A percentile compares a stretch with the other conserved stretches of the same genome.
Evolutionary conservation across 306 rosid genomes (phyloP).

Genomic region (Urtica urens): DNA sequence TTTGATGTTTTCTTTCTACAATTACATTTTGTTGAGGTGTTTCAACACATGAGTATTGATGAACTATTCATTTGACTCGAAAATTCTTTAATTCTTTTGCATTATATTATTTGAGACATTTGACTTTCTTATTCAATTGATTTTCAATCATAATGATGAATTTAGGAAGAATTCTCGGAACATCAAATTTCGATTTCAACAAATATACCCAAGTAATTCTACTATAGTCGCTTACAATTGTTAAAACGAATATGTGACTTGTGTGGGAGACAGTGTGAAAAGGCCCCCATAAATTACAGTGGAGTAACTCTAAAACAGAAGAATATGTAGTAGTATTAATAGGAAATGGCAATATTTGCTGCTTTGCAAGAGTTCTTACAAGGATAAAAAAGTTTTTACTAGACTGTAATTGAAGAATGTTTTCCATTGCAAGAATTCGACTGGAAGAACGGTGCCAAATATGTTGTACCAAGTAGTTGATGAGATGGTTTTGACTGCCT

Average conservation of each 20-base stretch:
- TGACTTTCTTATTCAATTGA: background rate
- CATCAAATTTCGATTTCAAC: background rate
- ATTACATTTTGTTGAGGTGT: no score
- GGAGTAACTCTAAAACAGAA: conserved; percentile 7
- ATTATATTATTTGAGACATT: background rate
- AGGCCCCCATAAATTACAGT: conserved; percentile 1
- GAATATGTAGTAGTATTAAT: background rate
- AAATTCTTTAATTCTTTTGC: background rate
- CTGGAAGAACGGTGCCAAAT: no score
- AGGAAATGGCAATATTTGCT: background rate
- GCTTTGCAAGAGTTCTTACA: conserved; percentile 1
- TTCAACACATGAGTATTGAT: background rate
- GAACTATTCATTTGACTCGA: background rate
- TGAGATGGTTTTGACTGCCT: no score
- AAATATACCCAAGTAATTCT: background rate
- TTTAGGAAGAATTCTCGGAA: no score
- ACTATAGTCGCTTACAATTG: background rate
- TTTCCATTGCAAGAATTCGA: no score
- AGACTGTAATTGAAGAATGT: no score
- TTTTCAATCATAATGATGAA: no score
- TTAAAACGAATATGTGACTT: background rate
- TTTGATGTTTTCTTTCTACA: no score
- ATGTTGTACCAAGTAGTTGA: no score
- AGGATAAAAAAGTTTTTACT: no score
- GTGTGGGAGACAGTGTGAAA: background rate